Evolutionary conservation across 441 rosid genomes (phyloP).

Genomic region (Dalechampia spathulata): DNA sequence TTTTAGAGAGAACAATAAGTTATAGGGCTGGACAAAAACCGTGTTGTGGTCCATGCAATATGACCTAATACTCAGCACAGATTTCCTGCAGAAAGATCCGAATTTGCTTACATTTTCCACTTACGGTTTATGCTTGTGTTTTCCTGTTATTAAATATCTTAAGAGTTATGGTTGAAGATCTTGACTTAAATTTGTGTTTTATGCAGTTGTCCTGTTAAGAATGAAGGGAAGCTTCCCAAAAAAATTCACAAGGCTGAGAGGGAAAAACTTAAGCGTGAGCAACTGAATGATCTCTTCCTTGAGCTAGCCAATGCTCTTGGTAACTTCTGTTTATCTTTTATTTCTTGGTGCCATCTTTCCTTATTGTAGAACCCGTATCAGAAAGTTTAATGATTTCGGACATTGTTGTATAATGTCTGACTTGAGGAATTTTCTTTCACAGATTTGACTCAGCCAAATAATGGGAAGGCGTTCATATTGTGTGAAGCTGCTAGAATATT

Average conservation of each 20-base stretch:
- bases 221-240: slow-evolving; percentile 54
- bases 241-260: slow-evolving; percentile 81
- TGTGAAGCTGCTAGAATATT: slow-evolving; percentile 61
- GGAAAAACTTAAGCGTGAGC: slow-evolving; percentile 95
- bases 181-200: slow-evolving; percentile 9
- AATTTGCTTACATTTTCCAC: no score
- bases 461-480: slow-evolving; percentile 73
- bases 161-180: background rate
- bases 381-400: no score
- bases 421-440: slow-evolving; percentile 18
- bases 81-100: no score
- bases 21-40: no score
- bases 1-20: no score
- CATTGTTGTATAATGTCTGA: no score
- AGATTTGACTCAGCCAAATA: slow-evolving; percentile 63
- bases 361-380: no score
- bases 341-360: slow-evolving; percentile 3
- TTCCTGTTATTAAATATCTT: background rate
- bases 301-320: slow-evolving; percentile 76
- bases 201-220: slow-evolving; percentile 37
- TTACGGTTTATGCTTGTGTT: no score
- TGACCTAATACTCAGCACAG: no score
- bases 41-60: no score
- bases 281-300: slow-evolving; percentile 77
- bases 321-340: slow-evolving; percentile 21